These are phyloP conservation scores for Aureobasidium sp. DNA, from an alignment of 2,329 filamentous ascomycete species.

Conservation along the genomic window DNA sequence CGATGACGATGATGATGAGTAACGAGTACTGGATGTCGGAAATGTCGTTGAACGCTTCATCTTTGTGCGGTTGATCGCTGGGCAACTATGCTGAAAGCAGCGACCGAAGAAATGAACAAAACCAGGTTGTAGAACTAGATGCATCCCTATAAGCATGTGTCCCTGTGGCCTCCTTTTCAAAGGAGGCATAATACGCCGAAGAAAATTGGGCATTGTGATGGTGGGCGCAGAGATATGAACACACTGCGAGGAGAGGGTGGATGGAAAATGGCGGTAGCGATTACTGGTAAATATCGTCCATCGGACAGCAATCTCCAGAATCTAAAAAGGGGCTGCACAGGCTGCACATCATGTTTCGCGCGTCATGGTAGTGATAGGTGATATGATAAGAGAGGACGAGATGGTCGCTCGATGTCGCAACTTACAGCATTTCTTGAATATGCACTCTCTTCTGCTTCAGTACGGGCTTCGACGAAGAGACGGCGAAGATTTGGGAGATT, in stretches of 20 bases:
- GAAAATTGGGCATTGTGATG: neutral
- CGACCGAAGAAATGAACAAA: slow-evolving; percentile 91
- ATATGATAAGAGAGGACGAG: neutral
- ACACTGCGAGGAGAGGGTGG: too few species aligned
- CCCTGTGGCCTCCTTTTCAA: too few species aligned
- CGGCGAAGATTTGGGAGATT: slow-evolving; percentile 91
- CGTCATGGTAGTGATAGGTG: neutral
- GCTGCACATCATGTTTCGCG: neutral
- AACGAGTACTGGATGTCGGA: slow-evolving; percentile 13
- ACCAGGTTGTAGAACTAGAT: slow-evolving; percentile 92
- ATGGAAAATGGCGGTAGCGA: too few species aligned
- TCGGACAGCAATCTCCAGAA: neutral
- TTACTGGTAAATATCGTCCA: too few species aligned
- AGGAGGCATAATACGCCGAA: too few species aligned
- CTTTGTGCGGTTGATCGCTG: slow-evolving; percentile 61
- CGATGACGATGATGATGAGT: slow-evolving; percentile 28
- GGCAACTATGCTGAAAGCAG: slow-evolving; percentile 86
- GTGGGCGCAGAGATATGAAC: neutral
- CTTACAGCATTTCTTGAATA: slow-evolving; percentile 88
- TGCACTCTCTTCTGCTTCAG: slow-evolving; percentile 87
- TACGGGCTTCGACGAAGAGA: slow-evolving; percentile 89
- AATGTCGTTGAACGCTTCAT: neutral
- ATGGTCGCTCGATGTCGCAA: slow-evolving; percentile 15
- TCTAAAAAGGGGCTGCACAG: too few species aligned
- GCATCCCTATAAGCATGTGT: neutral